phyloP scores from a whole-genome alignment of 805 yeast genomes.

The Wickerhamomyces chaumierensis region DNA sequence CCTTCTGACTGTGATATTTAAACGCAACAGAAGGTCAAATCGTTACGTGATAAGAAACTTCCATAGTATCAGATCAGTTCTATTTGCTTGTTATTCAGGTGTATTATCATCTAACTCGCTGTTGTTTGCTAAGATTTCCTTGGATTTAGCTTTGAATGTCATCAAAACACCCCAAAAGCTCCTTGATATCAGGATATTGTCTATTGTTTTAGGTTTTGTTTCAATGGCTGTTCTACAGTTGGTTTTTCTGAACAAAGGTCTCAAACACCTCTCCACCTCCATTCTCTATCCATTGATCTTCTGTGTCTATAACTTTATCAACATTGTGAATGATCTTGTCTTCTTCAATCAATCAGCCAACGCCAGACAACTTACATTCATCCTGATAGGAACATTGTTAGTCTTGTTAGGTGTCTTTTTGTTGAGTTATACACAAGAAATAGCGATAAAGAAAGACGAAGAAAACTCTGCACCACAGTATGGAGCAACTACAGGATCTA shows the following conservation, averaged over 20 bases:
- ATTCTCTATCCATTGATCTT: conserved; percentile 78
- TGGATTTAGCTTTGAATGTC: conserved; percentile 50
- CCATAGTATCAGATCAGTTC: conserved; percentile 38
- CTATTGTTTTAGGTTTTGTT: conserved; percentile 43
- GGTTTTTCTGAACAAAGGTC: conserved; percentile 62
- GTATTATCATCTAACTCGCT: conserved; percentile 77
- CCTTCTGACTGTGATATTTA: conserved; percentile 17
- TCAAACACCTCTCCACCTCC: conserved; percentile 60
- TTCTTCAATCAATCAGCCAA: conserved; percentile 39
- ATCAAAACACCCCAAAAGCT: conserved; percentile 26
- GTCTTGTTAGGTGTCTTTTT: conserved; percentile 50
- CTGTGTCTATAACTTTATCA: conserved; percentile 66
- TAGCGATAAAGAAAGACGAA: background rate
- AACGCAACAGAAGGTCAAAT: conserved; percentile 2
- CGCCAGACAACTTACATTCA: conserved; percentile 24
- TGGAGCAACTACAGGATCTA: background rate
- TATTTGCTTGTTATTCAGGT: conserved; percentile 63
- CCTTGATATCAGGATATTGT: conserved; percentile 31
- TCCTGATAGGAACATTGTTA: conserved; percentile 35
- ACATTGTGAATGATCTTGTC: conserved; percentile 54
- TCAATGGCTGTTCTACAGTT: conserved; percentile 61
- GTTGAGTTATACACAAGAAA: conserved; percentile 27
- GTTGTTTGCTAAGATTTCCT: conserved; percentile 73
- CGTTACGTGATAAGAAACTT: conserved; percentile 3
- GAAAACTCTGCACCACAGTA: background rate